Conservation (phyloP, 2,329 filamentous ascomycete genomes). For the Colletotrichum filicis region DNA sequence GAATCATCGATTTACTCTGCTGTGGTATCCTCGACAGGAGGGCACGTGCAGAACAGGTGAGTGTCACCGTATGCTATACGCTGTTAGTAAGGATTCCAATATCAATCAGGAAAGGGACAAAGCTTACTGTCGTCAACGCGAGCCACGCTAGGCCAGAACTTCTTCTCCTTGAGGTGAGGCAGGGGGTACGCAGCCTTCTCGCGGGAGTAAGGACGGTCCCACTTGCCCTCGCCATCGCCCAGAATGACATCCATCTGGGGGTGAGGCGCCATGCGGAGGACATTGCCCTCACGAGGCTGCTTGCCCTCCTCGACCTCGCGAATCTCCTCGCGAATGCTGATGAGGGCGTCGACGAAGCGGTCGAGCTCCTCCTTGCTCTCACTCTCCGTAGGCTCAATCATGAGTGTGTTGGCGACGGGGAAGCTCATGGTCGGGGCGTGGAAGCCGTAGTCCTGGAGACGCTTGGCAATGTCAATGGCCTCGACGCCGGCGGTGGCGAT, state of each 20-base stretch:
- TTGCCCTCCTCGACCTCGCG: slow-evolving; percentile 83
- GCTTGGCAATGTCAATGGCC: slow-evolving; percentile 95
- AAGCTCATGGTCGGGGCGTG: slow-evolving; percentile 97
- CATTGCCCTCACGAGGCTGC: slow-evolving; percentile 79
- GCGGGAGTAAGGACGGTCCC: slow-evolving; percentile 84
- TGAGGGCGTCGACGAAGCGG: slow-evolving; percentile 89
- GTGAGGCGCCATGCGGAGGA: slow-evolving; percentile 91
- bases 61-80: slow-evolving; percentile 84
- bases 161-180: slow-evolving; percentile 88
- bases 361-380: slow-evolving; percentile 94
- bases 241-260: slow-evolving; percentile 82
- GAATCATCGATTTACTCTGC: slow-evolving; percentile 37
- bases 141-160: slow-evolving; percentile 94
- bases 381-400: slow-evolving; percentile 97
- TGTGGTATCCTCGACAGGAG: slow-evolving; percentile 77
- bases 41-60: slow-evolving; percentile 95
- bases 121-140: slow-evolving; percentile 86
- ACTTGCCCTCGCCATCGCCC: slow-evolving; percentile 67
- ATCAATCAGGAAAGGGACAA: background rate
- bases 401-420: slow-evolving; percentile 94
- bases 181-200: slow-evolving; percentile 90
- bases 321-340: slow-evolving; percentile 89
- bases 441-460: slow-evolving; percentile 96
- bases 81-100: slow-evolving; percentile 25
- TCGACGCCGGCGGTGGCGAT: slow-evolving; percentile 86